These are phyloP conservation scores for Hanseniaspora nectarophila DNA, from an alignment of 805 yeast species.

Conservation along the genomic window DNA sequence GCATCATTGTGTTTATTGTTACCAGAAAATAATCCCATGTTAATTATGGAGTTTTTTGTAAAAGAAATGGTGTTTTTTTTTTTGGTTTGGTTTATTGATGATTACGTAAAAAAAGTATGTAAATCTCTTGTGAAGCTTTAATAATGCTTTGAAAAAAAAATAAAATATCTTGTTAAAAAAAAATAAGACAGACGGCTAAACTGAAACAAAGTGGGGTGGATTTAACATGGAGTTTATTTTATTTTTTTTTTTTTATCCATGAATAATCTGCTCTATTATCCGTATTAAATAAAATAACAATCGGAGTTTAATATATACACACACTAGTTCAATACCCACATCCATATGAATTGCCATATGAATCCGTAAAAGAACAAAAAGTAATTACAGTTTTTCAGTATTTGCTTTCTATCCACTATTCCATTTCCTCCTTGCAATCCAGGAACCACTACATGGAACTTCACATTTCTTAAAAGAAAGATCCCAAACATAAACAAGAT, in stretches of 20 bases:
- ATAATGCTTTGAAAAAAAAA: too few relatives aligned
- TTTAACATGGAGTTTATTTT: too few relatives aligned
- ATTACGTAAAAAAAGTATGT: neutral
- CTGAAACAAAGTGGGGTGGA: too few relatives aligned
- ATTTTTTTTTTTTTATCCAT: too few relatives aligned
- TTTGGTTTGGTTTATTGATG: neutral
- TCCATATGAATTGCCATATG: constrained; percentile 59
- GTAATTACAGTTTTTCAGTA: constrained; percentile 71
- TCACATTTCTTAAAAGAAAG: constrained; percentile 48
- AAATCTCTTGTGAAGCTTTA: too few relatives aligned
- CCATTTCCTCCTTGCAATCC: constrained; percentile 34
- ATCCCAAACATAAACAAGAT: constrained; percentile 47
- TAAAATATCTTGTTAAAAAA: too few relatives aligned
- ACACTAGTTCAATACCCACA: constrained; percentile 50
- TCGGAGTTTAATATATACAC: neutral
- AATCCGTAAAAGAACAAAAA: constrained; percentile 77
- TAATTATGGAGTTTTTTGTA: neutral
- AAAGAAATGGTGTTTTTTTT: neutral
- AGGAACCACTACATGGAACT: constrained; percentile 30
- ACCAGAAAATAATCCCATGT: constrained; percentile 14
- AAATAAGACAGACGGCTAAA: too few relatives aligned
- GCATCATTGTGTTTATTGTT: constrained; percentile 2
- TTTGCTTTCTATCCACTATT: constrained; percentile 52
- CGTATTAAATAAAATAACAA: neutral
- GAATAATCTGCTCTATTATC: too few relatives aligned